A percentile compares a stretch with the other conserved stretches of the same genome.
Conservation (phyloP, 2,329 filamentous ascomycete genomes). For the Hypoxylon rubiginosum region DNA sequence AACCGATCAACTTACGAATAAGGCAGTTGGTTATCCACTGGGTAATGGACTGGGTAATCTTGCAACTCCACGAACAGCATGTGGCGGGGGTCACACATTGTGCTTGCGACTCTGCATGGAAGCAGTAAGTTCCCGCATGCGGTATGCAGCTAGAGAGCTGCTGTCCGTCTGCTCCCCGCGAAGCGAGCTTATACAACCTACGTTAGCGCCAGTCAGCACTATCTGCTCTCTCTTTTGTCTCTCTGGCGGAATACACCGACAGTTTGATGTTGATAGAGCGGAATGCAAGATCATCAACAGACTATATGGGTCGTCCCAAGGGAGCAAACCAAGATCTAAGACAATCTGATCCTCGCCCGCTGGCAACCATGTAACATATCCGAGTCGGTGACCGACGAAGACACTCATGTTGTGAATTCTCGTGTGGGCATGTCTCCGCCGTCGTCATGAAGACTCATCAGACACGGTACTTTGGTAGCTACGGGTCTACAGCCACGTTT, state of each 20-base stretch:
- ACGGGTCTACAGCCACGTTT: slow-evolving; percentile 24
- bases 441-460: slow-evolving; percentile 16
- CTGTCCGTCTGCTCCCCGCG: slow-evolving; percentile 40
- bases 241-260: slow-evolving; percentile 40
- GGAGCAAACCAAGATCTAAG: slow-evolving; percentile 45
- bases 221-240: background rate
- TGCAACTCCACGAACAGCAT: slow-evolving; percentile 40
- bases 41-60: slow-evolving; percentile 19
- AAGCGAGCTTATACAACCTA: slow-evolving; percentile 37
- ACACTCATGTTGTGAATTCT: slow-evolving; percentile 17
- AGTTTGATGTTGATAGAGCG: slow-evolving; percentile 35
- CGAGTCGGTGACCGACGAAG: slow-evolving; percentile 35
- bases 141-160: slow-evolving; percentile 33
- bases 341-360: slow-evolving; percentile 37
- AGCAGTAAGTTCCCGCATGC: slow-evolving; percentile 42
- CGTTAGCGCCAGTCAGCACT: slow-evolving; percentile 31
- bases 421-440: slow-evolving; percentile 15
- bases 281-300: slow-evolving; percentile 41
- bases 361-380: slow-evolving; percentile 28
- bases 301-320: slow-evolving; percentile 28
- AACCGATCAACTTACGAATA: slow-evolving; percentile 36
- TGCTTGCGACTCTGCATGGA: slow-evolving; percentile 34
- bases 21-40: slow-evolving; percentile 34
- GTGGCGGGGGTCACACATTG: slow-evolving; percentile 40
- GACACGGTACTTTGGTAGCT: slow-evolving; percentile 14